Evolutionary conservation across 2,329 filamentous ascomycete species (phyloP).

Genomic region (Pestalotiopsis sp.): DNA sequence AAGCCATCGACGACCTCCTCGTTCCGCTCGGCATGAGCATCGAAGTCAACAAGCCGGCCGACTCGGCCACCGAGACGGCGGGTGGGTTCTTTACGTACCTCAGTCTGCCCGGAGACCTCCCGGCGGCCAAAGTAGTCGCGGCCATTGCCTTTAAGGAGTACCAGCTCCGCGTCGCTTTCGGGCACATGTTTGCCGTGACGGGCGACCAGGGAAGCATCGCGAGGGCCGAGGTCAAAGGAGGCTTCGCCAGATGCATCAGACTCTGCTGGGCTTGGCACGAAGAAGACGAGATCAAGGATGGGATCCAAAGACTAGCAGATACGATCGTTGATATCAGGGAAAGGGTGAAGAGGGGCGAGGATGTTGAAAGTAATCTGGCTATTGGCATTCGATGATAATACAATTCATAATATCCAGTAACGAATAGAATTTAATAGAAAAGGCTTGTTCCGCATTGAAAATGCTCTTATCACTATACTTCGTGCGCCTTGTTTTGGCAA

Average conservation of each 20-base stretch:
- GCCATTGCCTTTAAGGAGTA: conserved; percentile 50
- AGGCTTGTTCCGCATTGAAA: too few relatives aligned
- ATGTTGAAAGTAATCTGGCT: conserved; percentile 11
- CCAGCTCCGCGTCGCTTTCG: conserved; percentile 56
- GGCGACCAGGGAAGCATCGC: conserved; percentile 32
- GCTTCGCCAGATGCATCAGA: conserved; percentile 52
- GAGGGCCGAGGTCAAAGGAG: conserved; percentile 15
- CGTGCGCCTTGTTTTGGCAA: too few relatives aligned
- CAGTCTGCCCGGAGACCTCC: conserved; percentile 43
- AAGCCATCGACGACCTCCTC: conserved; percentile 20
- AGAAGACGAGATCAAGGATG: conserved; percentile 53
- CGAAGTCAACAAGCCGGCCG: conserved; percentile 8
- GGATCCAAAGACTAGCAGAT: conserved; percentile 49
- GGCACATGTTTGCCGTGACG: conserved; percentile 55
- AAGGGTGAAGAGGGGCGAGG: conserved; percentile 12
- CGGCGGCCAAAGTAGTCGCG: conserved; percentile 46
- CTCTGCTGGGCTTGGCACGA: conserved; percentile 63
- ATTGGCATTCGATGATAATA: conserved; percentile 12
- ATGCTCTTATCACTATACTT: too few relatives aligned
- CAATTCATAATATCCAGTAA: not conserved
- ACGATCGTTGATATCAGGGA: conserved; percentile 14
- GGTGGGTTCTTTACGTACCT: conserved; percentile 72
- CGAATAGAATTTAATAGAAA: too few relatives aligned
- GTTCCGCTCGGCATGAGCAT: conserved; percentile 23
- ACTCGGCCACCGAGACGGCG: conserved; percentile 26